Percentiles rank a stretch among this genome's conserved stretches.
Conservation (phyloP, 1,284 basidiomycete species). For the Ceratobasidium sp. region DNA sequence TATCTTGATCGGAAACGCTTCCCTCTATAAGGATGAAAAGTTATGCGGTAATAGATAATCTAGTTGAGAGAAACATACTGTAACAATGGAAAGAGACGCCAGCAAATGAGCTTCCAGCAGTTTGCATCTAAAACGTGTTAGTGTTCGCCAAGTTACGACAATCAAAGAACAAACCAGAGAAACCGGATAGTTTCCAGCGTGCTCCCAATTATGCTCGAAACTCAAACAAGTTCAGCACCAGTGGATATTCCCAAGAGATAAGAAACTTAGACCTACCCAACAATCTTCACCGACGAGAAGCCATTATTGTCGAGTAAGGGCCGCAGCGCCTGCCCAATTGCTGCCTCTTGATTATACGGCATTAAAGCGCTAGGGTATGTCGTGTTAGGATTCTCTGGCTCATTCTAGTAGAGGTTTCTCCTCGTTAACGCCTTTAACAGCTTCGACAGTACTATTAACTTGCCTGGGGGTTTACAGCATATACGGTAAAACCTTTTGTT, state of each 20-base stretch:
- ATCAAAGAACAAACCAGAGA: conserved; percentile 55
- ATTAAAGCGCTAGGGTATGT: conserved; percentile 64
- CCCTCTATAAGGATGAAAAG: neutral
- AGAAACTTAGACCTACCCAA: conserved; percentile 52
- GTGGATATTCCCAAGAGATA: neutral
- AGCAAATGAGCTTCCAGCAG: conserved; percentile 59
- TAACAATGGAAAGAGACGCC: conserved; percentile 67
- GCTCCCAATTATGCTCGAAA: conserved; percentile 66
- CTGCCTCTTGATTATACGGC: conserved; percentile 58
- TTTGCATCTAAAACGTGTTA: conserved; percentile 58
- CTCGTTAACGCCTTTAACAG: neutral
- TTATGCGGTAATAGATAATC: neutral
- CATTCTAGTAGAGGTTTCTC: conserved; percentile 61
- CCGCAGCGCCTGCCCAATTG: conserved; percentile 60
- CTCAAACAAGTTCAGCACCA: neutral
- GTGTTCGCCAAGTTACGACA: neutral
- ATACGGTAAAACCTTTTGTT: conserved; percentile 60
- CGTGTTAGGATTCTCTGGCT: conserved; percentile 64
- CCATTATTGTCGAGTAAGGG: conserved; percentile 63
- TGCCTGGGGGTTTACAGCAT: conserved; percentile 64
- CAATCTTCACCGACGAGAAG: conserved; percentile 59
- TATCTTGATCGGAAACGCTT: conserved; percentile 54
- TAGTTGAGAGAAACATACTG: conserved; percentile 47
- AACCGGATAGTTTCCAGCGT: conserved; percentile 61
- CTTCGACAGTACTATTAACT: neutral